Conservation (phyloP, 306 rosid species). For the Prunus campanulata region DNA sequence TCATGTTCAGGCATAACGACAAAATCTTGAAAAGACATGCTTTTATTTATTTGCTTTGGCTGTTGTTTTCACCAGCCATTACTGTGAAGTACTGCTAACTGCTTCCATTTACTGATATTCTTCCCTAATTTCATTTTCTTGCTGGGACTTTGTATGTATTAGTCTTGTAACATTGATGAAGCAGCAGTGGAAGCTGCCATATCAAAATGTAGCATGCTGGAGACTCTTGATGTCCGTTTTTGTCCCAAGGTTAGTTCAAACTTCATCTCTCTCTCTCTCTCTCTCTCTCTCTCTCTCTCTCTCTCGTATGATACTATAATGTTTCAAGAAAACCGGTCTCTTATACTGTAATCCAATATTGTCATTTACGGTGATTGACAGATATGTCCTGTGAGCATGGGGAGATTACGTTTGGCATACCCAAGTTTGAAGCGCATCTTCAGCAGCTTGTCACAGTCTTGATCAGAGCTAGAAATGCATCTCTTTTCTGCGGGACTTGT, state of each 20-base stretch:
- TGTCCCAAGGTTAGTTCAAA: constrained; percentile 74
- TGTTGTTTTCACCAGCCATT: not conserved
- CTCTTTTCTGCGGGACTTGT: constrained; percentile 4
- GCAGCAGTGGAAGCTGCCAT: constrained; percentile 82
- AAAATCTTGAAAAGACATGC: not conserved
- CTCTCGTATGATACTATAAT: not conserved
- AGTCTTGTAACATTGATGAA: constrained; percentile 90
- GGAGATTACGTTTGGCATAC: constrained; percentile 62
- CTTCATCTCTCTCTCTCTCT: constrained; percentile 1
- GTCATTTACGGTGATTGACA: constrained; percentile 24
- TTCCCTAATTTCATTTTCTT: not conserved
- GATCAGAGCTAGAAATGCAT: constrained; percentile 6
- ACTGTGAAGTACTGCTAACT: not conserved
- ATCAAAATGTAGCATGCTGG: constrained; percentile 80
- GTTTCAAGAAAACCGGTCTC: not conserved
- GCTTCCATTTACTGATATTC: not conserved
- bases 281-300: not conserved
- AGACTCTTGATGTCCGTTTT: constrained; percentile 94
- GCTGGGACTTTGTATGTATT: constrained; percentile 19
- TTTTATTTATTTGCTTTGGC: not conserved
- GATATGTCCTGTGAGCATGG: constrained; percentile 74
- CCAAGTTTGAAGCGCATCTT: constrained; percentile 90
- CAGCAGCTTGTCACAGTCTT: constrained; percentile 74
- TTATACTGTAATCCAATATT: not conserved
- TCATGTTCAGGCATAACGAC: not conserved